Evolutionary conservation across 2,329 filamentous ascomycete genomes (phyloP).

Genomic region (Neodidymelliopsis sp.): DNA sequence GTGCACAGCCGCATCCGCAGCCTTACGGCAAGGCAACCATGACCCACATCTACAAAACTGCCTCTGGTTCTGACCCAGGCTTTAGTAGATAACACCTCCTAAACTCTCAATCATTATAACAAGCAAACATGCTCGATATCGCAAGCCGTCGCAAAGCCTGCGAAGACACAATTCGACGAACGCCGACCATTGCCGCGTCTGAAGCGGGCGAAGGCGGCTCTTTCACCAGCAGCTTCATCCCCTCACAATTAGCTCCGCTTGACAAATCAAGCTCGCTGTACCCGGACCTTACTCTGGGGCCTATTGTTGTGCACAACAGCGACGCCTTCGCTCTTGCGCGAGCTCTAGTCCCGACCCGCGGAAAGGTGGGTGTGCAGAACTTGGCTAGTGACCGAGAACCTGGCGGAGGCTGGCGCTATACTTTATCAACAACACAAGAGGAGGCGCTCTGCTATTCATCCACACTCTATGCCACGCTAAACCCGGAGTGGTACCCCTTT

Average conservation of each 20-base stretch:
- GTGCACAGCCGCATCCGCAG: no score
- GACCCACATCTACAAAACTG: no score
- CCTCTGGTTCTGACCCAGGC: no score
- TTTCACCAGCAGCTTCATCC: conserved; percentile 25
- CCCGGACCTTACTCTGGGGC: conserved; percentile 13
- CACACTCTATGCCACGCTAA: conserved; percentile 27
- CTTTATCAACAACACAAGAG: conserved; percentile 30
- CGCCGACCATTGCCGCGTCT: conserved; percentile 16
- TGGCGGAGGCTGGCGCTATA: conserved; percentile 34
- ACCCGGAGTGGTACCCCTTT: conserved; percentile 35
- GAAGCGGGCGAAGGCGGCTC: conserved; percentile 19
- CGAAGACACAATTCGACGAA: conserved; percentile 30
- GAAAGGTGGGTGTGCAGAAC: conserved; percentile 30
- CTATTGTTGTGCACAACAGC: conserved; percentile 26
- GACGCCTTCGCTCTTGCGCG: conserved; percentile 31
- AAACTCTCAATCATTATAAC: background rate
- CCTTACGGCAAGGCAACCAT: no score
- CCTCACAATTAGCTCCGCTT: conserved; percentile 25
- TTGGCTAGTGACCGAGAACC: conserved; percentile 30
- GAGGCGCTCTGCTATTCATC: conserved; percentile 36
- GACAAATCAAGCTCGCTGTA: conserved; percentile 10
- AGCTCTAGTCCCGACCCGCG: conserved; percentile 1
- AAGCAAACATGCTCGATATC: conserved; percentile 23
- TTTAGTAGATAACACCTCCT: no score
- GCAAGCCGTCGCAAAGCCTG: conserved; percentile 28